phyloP scores from a whole-genome alignment of 2,329 filamentous ascomycete species.

The Zymoseptoria tritici region DNA sequence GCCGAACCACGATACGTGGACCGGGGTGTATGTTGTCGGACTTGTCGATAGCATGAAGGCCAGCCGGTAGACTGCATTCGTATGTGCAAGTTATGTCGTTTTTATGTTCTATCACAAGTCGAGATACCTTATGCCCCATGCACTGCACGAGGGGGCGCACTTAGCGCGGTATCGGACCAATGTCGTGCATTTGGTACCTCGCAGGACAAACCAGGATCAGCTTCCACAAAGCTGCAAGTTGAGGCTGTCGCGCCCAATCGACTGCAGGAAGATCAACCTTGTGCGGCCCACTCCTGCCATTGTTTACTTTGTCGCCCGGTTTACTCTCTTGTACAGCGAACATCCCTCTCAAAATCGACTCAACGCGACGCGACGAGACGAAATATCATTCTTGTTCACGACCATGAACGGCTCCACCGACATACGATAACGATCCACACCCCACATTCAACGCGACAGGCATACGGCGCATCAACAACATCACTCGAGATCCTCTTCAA shows the following conservation, averaged over 20 bases:
- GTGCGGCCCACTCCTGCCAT: background rate
- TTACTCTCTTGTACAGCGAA: background rate
- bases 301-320: background rate
- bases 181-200: background rate
- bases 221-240: background rate
- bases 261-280: background rate
- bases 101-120: background rate
- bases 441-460: background rate
- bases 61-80: no score
- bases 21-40: background rate
- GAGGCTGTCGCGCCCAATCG: background rate
- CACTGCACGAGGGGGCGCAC: background rate
- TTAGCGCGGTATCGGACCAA: background rate
- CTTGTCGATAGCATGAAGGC: no score
- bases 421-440: background rate
- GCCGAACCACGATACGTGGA: background rate
- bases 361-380: background rate
- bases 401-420: background rate
- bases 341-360: background rate
- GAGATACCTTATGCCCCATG: background rate
- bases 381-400: background rate
- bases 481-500: slow-evolving; percentile 34
- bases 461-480: background rate
- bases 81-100: background rate
- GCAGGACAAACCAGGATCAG: background rate